Conservation (phyloP, 306 rosid genomes). For the Rosa rugosa region DNA sequence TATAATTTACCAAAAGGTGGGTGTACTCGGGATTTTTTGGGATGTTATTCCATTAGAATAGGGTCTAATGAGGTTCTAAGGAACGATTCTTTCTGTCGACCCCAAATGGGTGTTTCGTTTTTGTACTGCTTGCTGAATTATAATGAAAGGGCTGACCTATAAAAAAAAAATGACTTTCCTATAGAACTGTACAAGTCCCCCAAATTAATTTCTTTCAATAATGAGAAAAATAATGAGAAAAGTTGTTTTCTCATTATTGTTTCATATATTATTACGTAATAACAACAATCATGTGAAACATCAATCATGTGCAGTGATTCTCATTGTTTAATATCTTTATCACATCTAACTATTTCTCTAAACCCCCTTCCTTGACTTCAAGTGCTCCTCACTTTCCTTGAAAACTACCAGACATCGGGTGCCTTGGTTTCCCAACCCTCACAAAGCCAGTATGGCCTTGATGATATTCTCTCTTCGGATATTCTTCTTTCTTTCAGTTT, state of each 20-base stretch:
- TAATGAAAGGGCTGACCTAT: no score
- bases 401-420: background rate
- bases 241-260: no score
- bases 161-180: background rate
- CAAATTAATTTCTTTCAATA: background rate
- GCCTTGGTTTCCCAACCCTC: slow-evolving; percentile 1
- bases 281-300: no score
- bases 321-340: background rate
- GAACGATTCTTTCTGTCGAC: no score
- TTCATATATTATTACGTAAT: background rate
- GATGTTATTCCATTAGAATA: no score
- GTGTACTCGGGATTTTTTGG: no score
- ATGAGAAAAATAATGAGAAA: no score
- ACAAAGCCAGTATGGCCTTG: slow-evolving; percentile 33
- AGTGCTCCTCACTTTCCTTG: background rate
- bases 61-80: no score
- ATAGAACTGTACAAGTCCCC: background rate
- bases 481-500: slow-evolving; percentile 28
- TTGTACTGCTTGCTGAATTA: no score
- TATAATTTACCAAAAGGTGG: no score
- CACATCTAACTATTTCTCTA: background rate
- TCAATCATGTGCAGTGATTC: background rate
- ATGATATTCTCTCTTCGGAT: slow-evolving; percentile 29
- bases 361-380: background rate
- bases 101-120: no score